Percentiles rank a stretch among this genome's conserved stretches.
Evolutionary conservation across 257 asterid species (phyloP).

Genomic region (Rauvolfia tetraphylla): DNA sequence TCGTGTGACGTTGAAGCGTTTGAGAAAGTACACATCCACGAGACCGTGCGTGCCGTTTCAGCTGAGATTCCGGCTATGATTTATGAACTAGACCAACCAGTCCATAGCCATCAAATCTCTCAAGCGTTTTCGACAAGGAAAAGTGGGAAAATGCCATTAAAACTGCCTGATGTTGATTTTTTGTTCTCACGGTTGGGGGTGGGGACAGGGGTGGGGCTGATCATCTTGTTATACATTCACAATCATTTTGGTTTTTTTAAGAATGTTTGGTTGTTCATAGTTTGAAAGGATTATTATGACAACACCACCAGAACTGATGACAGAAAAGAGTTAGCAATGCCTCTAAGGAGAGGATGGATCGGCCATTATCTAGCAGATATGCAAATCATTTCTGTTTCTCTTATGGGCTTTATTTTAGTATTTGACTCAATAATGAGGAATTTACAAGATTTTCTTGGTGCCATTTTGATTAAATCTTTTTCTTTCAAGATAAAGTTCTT

Average conservation of each 20-base stretch:
- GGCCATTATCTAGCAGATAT: slow-evolving; percentile 1
- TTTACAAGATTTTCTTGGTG: background rate
- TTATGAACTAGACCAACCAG: too few species aligned
- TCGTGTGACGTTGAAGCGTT: slow-evolving; percentile 32
- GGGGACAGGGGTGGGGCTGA: slow-evolving; percentile 5
- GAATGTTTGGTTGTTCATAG: slow-evolving; percentile 16
- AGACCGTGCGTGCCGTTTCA: slow-evolving; percentile 35
- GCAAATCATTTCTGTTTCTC: slow-evolving; percentile 1
- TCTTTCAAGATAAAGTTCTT: too few species aligned
- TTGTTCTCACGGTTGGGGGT: background rate
- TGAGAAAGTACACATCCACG: background rate
- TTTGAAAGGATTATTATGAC: slow-evolving; percentile 14
- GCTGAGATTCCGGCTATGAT: slow-evolving; percentile 16
- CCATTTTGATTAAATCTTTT: too few species aligned
- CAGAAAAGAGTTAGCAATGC: background rate
- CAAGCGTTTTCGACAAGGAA: background rate
- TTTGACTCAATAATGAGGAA: background rate
- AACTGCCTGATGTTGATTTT: slow-evolving; percentile 6
- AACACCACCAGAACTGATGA: slow-evolving; percentile 29
- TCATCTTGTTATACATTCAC: slow-evolving; percentile 21
- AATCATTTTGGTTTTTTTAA: slow-evolving; percentile 13
- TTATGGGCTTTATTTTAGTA: background rate
- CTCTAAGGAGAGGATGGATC: background rate
- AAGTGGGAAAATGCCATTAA: slow-evolving; percentile 18
- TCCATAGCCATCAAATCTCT: too few species aligned